Percentiles rank a stretch among this genome's conserved stretches.
Evolutionary conservation across 2,329 filamentous ascomycete species (phyloP).

Genomic region (Phaeosphaeriaceae sp.): DNA sequence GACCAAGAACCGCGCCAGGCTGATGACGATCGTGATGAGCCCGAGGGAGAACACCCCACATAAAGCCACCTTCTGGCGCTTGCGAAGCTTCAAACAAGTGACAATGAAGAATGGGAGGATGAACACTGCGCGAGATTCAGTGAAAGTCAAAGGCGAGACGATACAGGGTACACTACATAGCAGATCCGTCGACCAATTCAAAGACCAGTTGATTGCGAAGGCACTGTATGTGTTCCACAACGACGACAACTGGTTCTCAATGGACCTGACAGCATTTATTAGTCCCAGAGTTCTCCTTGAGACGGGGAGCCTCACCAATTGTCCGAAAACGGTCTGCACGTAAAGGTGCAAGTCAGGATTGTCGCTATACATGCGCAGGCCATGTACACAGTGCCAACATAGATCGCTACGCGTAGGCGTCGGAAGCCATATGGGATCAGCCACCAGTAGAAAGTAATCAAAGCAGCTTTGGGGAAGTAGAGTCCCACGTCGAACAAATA

Average conservation of each 20-base stretch:
- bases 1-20: conserved; percentile 26
- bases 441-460: conserved; percentile 34
- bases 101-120: conserved; percentile 30
- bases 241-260: conserved; percentile 26
- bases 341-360: conserved; percentile 21
- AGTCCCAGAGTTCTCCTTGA: not conserved
- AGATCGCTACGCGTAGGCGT: conserved; percentile 24
- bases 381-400: conserved; percentile 13
- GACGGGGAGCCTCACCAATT: conserved; percentile 20
- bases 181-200: conserved; percentile 29
- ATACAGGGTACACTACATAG: conserved; percentile 13
- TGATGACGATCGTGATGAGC: conserved; percentile 28
- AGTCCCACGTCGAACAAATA: conserved; percentile 32
- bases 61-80: conserved; percentile 29
- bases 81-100: conserved; percentile 28
- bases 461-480: conserved; percentile 28
- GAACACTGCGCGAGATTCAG: conserved; percentile 19
- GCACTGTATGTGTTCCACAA: conserved; percentile 26
- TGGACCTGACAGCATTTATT: not conserved
- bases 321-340: conserved; percentile 17
- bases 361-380: conserved; percentile 17
- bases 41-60: conserved; percentile 30
- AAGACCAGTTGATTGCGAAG: conserved; percentile 18
- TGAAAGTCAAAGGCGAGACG: not conserved
- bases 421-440: conserved; percentile 26